Conservation (phyloP, 139 green algal species). For the Edaphochlamys debaryana region DNA sequence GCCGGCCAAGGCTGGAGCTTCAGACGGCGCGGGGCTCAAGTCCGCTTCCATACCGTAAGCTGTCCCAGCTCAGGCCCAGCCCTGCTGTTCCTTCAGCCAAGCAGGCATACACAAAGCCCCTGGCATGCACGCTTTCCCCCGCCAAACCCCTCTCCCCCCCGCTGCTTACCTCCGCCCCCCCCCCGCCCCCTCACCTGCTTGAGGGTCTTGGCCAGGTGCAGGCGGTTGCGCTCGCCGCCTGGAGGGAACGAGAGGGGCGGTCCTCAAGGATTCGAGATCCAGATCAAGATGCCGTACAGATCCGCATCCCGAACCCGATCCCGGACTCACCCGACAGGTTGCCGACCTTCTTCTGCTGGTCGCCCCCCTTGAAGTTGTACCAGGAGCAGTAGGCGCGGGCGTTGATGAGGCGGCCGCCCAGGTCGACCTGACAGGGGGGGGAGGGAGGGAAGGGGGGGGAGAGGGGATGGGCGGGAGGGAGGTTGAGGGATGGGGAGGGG, state of each 20-base stretch:
- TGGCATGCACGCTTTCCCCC: no score
- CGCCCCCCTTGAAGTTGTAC: conserved; percentile 84
- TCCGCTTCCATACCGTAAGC: no score
- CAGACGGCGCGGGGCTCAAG: no score
- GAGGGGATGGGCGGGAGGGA: no score
- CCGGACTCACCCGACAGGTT: conserved; percentile 39
- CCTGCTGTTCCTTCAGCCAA: no score
- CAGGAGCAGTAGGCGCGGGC: conserved; percentile 83
- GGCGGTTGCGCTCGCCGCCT: conserved; percentile 86
- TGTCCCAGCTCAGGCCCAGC: no score
- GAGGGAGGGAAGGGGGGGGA: background rate
- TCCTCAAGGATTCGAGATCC: background rate
- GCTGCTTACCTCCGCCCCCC: no score
- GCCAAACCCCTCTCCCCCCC: no score
- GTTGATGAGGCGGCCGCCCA: conserved; percentile 70
- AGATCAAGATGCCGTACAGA: background rate
- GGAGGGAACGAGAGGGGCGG: background rate
- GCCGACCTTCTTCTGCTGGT: conserved; percentile 84
- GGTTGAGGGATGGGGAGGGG: no score
- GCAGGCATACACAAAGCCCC: no score
- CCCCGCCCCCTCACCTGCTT: conserved; percentile 53
- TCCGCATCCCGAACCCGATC: no score
- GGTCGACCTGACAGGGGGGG: conserved; percentile 51
- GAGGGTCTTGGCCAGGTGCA: conserved; percentile 83
- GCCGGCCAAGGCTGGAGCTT: no score